Evolutionary conservation across 345 rosid genomes (phyloP).

Genomic region (Arabidopsis arenosa): DNA sequence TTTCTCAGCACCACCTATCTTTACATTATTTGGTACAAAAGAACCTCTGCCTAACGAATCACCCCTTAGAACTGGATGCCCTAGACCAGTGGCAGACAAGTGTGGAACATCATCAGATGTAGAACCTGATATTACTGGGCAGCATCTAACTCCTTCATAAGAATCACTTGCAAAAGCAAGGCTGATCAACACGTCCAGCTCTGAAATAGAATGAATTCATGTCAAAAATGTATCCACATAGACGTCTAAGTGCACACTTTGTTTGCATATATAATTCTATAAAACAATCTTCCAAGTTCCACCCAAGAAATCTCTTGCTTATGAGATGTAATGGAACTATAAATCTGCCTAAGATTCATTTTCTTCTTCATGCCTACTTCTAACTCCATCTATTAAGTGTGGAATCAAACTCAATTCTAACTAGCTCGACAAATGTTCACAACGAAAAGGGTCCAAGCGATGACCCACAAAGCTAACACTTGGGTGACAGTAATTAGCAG

Average conservation of each 20-base stretch:
- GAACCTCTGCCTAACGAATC: constrained; percentile 88
- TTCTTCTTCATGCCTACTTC: constrained; percentile 27
- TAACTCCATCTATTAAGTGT: constrained; percentile 13
- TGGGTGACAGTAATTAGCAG: background rate
- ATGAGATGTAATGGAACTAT: constrained; percentile 13
- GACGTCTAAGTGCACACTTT: constrained; percentile 10
- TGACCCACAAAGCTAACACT: constrained; percentile 23
- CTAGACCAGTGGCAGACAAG: constrained; percentile 76
- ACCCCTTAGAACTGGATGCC: constrained; percentile 89
- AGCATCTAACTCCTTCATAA: constrained; percentile 82
- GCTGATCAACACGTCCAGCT: constrained; percentile 91
- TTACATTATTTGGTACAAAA: constrained; percentile 87
- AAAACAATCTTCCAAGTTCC: constrained; percentile 1
- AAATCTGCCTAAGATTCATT: constrained; percentile 15
- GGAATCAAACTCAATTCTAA: constrained; percentile 23
- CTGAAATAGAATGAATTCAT: constrained; percentile 54
- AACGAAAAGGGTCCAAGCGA: background rate
- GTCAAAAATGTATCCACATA: constrained; percentile 35
- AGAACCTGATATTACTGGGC: constrained; percentile 60
- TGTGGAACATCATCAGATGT: constrained; percentile 59
- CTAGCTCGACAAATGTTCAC: constrained; percentile 14
- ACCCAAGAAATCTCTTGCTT: constrained; percentile 21
- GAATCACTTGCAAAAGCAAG: constrained; percentile 84
- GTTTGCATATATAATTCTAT: constrained; percentile 15
- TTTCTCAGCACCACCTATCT: constrained; percentile 65